Evolutionary conservation across 257 asterid species (phyloP).

Genomic region (Nicotiana tabacum): DNA sequence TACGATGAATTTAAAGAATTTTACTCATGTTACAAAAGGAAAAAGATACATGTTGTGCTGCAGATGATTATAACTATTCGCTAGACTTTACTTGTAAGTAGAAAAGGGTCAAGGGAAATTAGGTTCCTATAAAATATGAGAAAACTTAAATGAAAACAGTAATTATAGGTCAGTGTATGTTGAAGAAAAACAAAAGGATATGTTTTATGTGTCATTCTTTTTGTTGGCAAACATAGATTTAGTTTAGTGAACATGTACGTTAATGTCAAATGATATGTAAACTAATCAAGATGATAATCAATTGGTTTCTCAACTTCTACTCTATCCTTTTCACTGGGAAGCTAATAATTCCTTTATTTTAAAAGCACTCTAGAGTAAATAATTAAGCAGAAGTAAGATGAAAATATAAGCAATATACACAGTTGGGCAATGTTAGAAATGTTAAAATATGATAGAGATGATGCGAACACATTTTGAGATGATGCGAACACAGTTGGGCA

Average conservation of each 20-base stretch:
- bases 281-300: not conserved
- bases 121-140: not conserved
- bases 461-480: too few species aligned
- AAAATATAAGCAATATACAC: not conserved
- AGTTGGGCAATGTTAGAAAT: not conserved
- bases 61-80: not conserved
- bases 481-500: too few species aligned
- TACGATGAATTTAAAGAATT: not conserved
- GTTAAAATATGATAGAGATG: not conserved
- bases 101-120: not conserved
- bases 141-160: not conserved
- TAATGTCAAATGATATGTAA: not conserved
- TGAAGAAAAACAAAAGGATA: constrained; percentile 1
- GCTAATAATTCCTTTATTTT: not conserved
- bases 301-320: not conserved
- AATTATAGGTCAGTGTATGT: not conserved
- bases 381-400: not conserved
- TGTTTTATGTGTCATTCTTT: not conserved
- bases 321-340: not conserved
- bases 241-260: not conserved
- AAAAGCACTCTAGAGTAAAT: not conserved
- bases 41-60: not conserved
- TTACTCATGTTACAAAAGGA: not conserved
- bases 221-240: not conserved
- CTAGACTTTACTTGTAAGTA: not conserved